Percentiles rank a stretch among this genome's conserved stretches.
Conservation (phyloP, 2,329 filamentous ascomycete genomes). For the Dothistroma septosporum region DNA sequence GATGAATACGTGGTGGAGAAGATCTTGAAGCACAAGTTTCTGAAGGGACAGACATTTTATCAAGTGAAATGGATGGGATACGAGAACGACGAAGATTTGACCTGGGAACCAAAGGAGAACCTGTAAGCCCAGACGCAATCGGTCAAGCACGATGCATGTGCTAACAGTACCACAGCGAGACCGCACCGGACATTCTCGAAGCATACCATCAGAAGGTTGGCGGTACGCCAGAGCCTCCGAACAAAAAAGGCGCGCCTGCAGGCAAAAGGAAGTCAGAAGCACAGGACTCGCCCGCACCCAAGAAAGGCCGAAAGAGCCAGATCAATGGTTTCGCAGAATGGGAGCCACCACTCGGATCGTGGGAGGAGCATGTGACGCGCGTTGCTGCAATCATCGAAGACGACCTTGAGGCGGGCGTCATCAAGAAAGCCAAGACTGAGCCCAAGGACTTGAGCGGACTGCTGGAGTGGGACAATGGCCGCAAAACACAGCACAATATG, state of each 20-base stretch:
- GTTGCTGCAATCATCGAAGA: conserved; percentile 69
- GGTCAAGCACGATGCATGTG: background rate
- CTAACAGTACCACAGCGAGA: conserved; percentile 24
- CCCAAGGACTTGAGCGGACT: conserved; percentile 61
- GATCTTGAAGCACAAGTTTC: conserved; percentile 63
- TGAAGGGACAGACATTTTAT: conserved; percentile 56
- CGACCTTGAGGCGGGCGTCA: conserved; percentile 15
- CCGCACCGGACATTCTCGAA: conserved; percentile 53
- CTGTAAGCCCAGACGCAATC: conserved; percentile 45
- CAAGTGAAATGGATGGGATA: conserved; percentile 81
- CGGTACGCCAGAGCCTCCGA: conserved; percentile 49
- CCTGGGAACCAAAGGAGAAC: conserved; percentile 76
- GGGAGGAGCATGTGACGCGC: conserved; percentile 68
- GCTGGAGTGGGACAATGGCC: conserved; percentile 67
- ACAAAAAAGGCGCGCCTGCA: conserved; percentile 27
- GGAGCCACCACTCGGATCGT: conserved; percentile 67
- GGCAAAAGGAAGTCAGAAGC: conserved; percentile 23
- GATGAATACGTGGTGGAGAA: conserved; percentile 68
- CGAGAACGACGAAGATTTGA: conserved; percentile 63
- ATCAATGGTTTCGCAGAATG: conserved; percentile 44
- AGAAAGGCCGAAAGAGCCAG: conserved; percentile 25
- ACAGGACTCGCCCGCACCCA: conserved; percentile 29
- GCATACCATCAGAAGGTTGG: conserved; percentile 63
- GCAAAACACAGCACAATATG: conserved; percentile 70
- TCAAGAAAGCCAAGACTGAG: conserved; percentile 22